Conservation (phyloP, 2,329 filamentous ascomycete species). For the Trichoderma afroharzianum region DNA sequence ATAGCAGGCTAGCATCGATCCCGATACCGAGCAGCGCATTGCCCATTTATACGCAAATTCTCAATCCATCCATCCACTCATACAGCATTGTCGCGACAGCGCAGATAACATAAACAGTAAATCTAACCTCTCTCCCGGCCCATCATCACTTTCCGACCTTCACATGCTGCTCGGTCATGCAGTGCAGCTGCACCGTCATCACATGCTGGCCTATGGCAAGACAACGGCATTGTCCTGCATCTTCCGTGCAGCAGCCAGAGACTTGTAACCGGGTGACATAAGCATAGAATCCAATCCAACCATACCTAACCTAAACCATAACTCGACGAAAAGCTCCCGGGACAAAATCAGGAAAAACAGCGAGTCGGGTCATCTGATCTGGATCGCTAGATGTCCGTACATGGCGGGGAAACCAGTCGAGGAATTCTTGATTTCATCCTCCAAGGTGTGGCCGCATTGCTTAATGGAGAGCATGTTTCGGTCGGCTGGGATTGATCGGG, state of each 20-base stretch:
- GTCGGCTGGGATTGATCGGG: background rate
- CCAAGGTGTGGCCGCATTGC: background rate
- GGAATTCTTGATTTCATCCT: background rate
- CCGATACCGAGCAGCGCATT: background rate
- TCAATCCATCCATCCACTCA: background rate
- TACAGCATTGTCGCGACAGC: background rate
- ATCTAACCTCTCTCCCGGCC: background rate
- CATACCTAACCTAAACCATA: background rate
- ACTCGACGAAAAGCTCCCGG: background rate
- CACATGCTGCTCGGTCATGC: constrained; percentile 1
- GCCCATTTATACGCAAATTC: background rate
- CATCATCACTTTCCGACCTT: background rate
- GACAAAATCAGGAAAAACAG: background rate
- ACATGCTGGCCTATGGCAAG: constrained; percentile 11
- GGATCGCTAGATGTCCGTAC: background rate
- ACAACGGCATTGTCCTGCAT: constrained; percentile 3
- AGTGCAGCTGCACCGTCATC: background rate
- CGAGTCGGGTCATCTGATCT: background rate
- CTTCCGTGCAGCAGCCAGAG: background rate
- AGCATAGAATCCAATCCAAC: background rate
- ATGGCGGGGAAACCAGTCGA: background rate
- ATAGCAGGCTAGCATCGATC: background rate
- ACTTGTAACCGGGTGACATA: background rate
- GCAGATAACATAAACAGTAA: background rate
- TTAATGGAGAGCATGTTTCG: background rate